Conservation (phyloP, 1,284 basidiomycete species). For the Heliocybe sulcata region DNA sequence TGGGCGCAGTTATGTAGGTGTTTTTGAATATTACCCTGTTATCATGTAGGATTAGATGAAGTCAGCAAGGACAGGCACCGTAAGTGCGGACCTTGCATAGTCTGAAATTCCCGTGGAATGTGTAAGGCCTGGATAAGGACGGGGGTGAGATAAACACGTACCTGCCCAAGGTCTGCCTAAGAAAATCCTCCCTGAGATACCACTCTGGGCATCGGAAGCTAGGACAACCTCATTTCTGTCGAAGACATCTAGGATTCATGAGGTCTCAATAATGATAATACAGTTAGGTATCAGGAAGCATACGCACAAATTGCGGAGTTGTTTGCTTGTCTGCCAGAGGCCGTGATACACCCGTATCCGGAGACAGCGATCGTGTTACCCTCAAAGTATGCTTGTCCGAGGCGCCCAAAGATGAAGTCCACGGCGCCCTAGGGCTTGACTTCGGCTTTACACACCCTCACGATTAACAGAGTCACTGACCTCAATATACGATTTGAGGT, state of each 20-base stretch:
- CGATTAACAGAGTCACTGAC: slow-evolving; percentile 8
- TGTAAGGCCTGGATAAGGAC: not conserved
- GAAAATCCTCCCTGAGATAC: slow-evolving; percentile 16
- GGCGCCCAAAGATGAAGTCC: slow-evolving; percentile 36
- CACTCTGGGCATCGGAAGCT: slow-evolving; percentile 28
- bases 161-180: slow-evolving; percentile 43
- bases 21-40: slow-evolving; percentile 15
- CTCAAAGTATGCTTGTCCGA: slow-evolving; percentile 31
- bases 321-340: slow-evolving; percentile 3
- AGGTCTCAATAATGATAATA: too few relatives aligned
- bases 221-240: slow-evolving; percentile 33
- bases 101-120: not conserved
- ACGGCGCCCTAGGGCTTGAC: slow-evolving; percentile 35
- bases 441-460: slow-evolving; percentile 15
- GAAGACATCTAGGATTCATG: slow-evolving; percentile 1
- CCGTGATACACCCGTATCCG: not conserved
- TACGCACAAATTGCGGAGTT: slow-evolving; percentile 1
- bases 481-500: slow-evolving; percentile 7
- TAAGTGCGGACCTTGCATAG: slow-evolving; percentile 12
- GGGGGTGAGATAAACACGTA: not conserved
- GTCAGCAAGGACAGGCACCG: not conserved
- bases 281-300: too few relatives aligned
- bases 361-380: slow-evolving; percentile 9
- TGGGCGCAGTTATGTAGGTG: slow-evolving; percentile 1
- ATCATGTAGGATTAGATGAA: not conserved